Evolutionary conservation across 495 filamentous ascomycete genomes (phyloP), one percentile per base, ranked within the genome.

Genomic region (Neurospora sp.): DNA sequence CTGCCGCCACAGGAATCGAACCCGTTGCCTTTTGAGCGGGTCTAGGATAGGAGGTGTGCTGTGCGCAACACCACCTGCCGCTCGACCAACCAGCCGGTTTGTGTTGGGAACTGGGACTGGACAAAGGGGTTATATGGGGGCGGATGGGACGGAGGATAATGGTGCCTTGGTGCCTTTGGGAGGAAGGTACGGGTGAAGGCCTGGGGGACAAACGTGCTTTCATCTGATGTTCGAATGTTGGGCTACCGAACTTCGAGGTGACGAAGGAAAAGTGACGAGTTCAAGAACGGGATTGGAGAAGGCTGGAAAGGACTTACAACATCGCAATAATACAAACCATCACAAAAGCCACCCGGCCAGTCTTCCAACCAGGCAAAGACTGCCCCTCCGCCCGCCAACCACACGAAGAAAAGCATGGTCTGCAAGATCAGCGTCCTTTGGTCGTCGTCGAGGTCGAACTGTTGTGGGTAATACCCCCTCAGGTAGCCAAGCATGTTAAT

Each of bases 401-500:
- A 94, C 44, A 89, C 82, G 78, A 91, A 86, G 77, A 94, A 91
- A 48, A 85, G 84, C 77, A 93, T 93, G 2, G 91, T 94, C 74
- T 94, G 92, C 8, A 94, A 80, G 86, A 94, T 94, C 31, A 95
- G 80, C 0, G 91, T 93, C 11, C 92, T 85, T 78, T 94, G 92
- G 46, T 91, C 87, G 73, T 93, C 90, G 16, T 91, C 91, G 16
- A 94, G 83, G 11, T 87, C 83, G 75, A 94, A 94, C 76, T 91
- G 88, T 74, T 92, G 89, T 1, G 91, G 90, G 77, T 94, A 94
- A 74, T 92, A 90, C 2, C 92, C 92, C 1, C 91, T 81, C 73
- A 92, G 88, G 76, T 92, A 93, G 5, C 92, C 92, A 31, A 92
- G 79, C 89, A 94, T 92, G 75, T 94, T 94, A 73, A 93, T 79